phyloP scores from a whole-genome alignment of 2,329 filamentous ascomycete genomes.

The Tympanopsis confertula region DNA sequence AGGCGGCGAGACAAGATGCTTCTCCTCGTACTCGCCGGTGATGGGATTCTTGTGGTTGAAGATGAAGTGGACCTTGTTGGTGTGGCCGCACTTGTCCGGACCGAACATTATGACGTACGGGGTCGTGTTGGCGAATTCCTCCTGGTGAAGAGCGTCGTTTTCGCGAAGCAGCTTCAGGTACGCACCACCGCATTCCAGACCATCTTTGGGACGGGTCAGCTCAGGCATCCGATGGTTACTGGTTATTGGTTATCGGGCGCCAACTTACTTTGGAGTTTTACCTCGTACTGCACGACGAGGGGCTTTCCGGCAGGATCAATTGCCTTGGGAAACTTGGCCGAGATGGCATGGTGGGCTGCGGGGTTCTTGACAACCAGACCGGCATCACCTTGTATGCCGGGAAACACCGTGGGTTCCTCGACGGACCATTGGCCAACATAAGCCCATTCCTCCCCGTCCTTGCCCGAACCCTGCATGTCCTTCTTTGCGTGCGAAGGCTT shows the following conservation, averaged over 20 bases:
- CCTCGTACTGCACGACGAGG: slow-evolving; percentile 95
- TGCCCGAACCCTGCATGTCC: slow-evolving; percentile 60
- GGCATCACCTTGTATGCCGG: slow-evolving; percentile 90
- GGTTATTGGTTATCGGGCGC: not conserved
- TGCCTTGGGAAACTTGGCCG: slow-evolving; percentile 92
- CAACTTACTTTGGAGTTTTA: slow-evolving; percentile 88
- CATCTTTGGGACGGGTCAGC: slow-evolving; percentile 45
- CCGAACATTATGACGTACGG: slow-evolving; percentile 99
- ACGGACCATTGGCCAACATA: slow-evolving; percentile 95
- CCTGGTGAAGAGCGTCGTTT: slow-evolving; percentile 89
- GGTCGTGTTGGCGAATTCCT: slow-evolving; percentile 94
- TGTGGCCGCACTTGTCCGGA: slow-evolving; percentile 96
- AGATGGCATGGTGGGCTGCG: slow-evolving; percentile 97
- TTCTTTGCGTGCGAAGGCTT: slow-evolving; percentile 95
- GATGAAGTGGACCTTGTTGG: slow-evolving; percentile 92
- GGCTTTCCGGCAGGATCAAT: slow-evolving; percentile 96
- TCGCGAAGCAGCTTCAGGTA: slow-evolving; percentile 98
- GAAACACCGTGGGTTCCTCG: slow-evolving; percentile 81
- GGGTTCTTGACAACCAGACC: slow-evolving; percentile 96
- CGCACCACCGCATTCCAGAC: slow-evolving; percentile 92
- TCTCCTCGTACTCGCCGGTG: slow-evolving; percentile 99
- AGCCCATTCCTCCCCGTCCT: slow-evolving; percentile 86
- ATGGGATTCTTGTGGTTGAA: slow-evolving; percentile 99
- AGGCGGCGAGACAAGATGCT: slow-evolving; percentile 80
- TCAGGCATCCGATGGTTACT: slow-evolving; percentile 5